A percentile compares a stretch with the other conserved stretches of the same genome.
Conservation (phyloP, 805 yeast species). For the Candida qinlingensis region DNA sequence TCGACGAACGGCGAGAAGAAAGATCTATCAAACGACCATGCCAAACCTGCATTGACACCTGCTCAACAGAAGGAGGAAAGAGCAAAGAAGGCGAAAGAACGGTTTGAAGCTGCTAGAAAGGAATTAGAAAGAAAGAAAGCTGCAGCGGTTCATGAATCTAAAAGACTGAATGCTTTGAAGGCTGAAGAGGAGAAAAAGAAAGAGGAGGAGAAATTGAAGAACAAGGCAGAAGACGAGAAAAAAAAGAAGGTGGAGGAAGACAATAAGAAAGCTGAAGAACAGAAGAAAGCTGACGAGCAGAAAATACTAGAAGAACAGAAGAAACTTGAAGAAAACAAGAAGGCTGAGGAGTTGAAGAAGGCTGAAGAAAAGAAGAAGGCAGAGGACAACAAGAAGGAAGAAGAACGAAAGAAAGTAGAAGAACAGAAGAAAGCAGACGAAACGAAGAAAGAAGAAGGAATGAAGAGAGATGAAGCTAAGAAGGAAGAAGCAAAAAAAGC, state of each 20-base stretch:
- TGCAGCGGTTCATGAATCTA: not conserved
- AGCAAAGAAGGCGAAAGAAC: not conserved
- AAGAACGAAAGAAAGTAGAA: no score
- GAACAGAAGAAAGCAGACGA: no score
- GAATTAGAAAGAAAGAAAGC: constrained; percentile 1
- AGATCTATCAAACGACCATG: no score
- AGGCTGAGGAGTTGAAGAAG: no score
- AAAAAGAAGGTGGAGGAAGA: not conserved
- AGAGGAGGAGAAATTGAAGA: not conserved
- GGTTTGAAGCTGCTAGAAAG: constrained; percentile 7
- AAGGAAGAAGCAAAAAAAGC: no score
- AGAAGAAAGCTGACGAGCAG: not conserved
- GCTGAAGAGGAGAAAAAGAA: not conserved
- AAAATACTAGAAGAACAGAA: not conserved
- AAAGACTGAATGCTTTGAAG: not conserved
- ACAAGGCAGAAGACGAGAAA: not conserved
- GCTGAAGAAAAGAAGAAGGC: no score
- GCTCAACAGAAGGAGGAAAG: not conserved
- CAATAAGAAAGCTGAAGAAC: not conserved
- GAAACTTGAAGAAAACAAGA: no score
- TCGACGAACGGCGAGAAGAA: no score
- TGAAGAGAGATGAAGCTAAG: no score
- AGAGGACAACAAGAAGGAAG: no score
- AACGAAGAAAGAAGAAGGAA: no score
- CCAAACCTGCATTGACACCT: not conserved